These are phyloP conservation scores for Graphilbum fragrans DNA, from an alignment of 2,329 filamentous ascomycete species.

Conservation along the genomic window DNA sequence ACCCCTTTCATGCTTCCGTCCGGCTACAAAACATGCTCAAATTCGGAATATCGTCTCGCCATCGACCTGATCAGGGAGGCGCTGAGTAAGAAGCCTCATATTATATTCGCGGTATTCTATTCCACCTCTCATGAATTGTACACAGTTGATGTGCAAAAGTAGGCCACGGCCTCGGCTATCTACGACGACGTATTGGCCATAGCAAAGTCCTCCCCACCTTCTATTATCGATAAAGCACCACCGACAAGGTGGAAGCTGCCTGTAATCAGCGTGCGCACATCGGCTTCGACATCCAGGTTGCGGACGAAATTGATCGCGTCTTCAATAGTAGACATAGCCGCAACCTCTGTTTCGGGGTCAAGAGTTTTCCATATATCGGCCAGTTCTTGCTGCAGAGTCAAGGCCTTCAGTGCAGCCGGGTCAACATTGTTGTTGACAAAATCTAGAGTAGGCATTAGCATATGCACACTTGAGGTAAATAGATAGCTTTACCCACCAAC, in stretches of 20 bases:
- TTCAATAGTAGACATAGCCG: conserved; percentile 39
- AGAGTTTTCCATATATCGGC: conserved; percentile 35
- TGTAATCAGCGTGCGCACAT: conserved; percentile 25
- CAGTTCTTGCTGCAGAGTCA: conserved; percentile 38
- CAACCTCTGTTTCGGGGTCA: conserved; percentile 30
- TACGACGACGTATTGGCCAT: not conserved
- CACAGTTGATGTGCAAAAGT: no score
- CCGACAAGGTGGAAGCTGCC: conserved; percentile 36
- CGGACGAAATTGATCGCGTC: conserved; percentile 33
- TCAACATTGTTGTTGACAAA: conserved; percentile 45
- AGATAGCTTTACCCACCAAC: conserved; percentile 14
- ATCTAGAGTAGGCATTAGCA: conserved; percentile 18
- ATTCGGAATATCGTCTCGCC: no score
- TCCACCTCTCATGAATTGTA: no score
- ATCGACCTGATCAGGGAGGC: no score
- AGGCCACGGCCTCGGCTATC: no score
- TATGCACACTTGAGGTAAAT: not conserved
- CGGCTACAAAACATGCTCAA: no score
- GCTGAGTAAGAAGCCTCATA: no score
- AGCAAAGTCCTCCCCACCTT: conserved; percentile 2
- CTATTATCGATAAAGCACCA: conserved; percentile 19
- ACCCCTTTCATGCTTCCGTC: no score
- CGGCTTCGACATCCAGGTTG: conserved; percentile 1
- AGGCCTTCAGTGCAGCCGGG: conserved; percentile 33
- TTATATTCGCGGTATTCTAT: no score